Evolutionary conservation across 805 yeast genomes (phyloP), one percentile per base, ranked within the genome.

Genomic region (Sugiyamaella marilandica): DNA sequence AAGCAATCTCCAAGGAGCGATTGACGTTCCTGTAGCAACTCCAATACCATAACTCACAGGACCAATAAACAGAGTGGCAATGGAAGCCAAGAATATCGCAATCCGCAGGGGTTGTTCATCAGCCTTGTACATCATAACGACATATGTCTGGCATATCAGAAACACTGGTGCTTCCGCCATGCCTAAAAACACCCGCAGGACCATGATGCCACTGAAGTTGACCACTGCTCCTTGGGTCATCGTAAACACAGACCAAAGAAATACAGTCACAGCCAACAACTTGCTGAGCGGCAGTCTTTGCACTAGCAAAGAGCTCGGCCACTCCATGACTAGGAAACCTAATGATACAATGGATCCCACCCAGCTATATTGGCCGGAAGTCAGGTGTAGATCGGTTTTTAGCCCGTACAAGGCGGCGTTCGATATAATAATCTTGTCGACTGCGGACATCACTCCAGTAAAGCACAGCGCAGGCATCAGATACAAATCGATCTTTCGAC

Each of bases 401-500:
- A 81, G 55, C 58, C 78, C 75, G 60, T 78, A 85, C 1, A 84
- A 69, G 10, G 78, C 70, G 9, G 84, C 84, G 58, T 79, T 81
- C 1, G 72, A 58, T 46, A 82, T 63, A 60, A 81, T 80, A 45
- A 73, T 74, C 57, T 86, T 68, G 64, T 81, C 85, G 52, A 80
- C 64, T 58, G 80, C 80, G 49, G 81, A 69, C 7, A 81, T 80
- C 41, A 77, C 68, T 61, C 81, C 81, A 76, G 81, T 73, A 47
- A 81, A 54, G 52, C 78, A 77, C 0, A 84, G 82, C 68, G 82
- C 71, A 18, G 79, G 66, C 5, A 82, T 69, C 18, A 82, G 83
- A 46, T 72, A 65, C 69, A 70, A 71, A 54, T 83, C 85, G 45
- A 78, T 69, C 58, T 78, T 81, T 61, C 80, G 61, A 3, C 74